Percentiles rank a stretch among this genome's conserved stretches.
Evolutionary conservation across 441 rosid species (phyloP).

Genomic region (Isatis lusitanica): DNA sequence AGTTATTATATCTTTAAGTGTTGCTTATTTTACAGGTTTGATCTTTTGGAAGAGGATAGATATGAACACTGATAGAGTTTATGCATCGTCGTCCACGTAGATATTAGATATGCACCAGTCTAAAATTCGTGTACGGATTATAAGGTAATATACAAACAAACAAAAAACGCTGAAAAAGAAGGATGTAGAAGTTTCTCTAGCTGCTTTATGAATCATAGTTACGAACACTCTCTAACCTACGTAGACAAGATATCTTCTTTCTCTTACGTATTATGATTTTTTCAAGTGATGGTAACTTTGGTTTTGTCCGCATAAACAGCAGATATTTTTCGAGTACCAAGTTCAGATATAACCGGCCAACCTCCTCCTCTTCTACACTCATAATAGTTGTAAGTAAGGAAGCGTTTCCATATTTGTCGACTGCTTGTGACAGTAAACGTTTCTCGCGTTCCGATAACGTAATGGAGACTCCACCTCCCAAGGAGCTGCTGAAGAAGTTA

Average conservation of each 20-base stretch:
- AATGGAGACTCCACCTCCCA: conserved; percentile 55
- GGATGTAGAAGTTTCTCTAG: not conserved
- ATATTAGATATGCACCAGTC: not conserved
- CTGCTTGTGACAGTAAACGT: too few species aligned
- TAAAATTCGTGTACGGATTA: not conserved
- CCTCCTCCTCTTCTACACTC: not conserved
- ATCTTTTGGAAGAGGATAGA: not conserved
- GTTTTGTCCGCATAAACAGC: conserved; percentile 10
- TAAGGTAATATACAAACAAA: not conserved
- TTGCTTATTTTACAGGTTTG: not conserved
- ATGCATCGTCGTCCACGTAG: not conserved
- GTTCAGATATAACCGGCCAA: conserved; percentile 14
- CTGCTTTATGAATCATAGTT: not conserved
- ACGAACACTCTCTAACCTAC: not conserved
- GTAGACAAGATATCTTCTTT: not conserved
- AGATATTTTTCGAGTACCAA: not conserved
- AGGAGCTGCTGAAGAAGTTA: conserved; percentile 75
- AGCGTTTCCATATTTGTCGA: too few species aligned
- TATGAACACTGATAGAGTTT: not conserved
- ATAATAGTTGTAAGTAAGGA: too few species aligned
- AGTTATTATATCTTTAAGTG: not conserved
- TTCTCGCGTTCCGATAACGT: too few species aligned
- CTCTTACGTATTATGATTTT: conserved; percentile 14
- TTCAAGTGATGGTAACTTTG: not conserved
- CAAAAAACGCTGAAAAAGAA: not conserved